A percentile compares a stretch with the other conserved stretches of the same genome.
Conservation (phyloP, 2,329 filamentous ascomycete species). For the Clarireedia sp. region DNA sequence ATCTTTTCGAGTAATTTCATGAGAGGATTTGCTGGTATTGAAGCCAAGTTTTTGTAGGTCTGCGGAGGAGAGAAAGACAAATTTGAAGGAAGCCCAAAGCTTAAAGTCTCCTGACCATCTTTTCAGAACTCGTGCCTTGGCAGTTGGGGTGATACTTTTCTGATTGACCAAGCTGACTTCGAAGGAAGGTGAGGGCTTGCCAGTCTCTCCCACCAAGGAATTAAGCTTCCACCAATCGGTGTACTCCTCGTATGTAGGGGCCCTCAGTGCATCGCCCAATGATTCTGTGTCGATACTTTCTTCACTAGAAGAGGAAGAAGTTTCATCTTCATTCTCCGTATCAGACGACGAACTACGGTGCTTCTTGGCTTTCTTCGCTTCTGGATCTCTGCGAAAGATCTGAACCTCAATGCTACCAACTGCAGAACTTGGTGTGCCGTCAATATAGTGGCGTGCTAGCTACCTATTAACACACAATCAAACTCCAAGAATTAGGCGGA, state of each 20-base stretch:
- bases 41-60: slow-evolving; percentile 14
- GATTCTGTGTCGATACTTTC: background rate
- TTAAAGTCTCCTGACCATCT: slow-evolving; percentile 12
- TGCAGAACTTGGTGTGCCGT: background rate
- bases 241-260: slow-evolving; percentile 15
- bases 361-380: background rate
- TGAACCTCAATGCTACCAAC: slow-evolving; percentile 10
- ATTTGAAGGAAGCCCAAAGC: slow-evolving; percentile 16
- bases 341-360: background rate
- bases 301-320: background rate
- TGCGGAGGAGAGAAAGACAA: slow-evolving; percentile 13
- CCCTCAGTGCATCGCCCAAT: slow-evolving; percentile 3
- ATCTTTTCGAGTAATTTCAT: background rate
- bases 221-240: slow-evolving; percentile 17
- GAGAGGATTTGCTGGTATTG: background rate
- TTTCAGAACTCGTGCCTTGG: slow-evolving; percentile 12
- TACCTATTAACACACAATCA: background rate
- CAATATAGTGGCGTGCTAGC: background rate
- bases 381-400: slow-evolving; percentile 7
- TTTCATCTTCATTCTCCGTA: background rate
- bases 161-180: slow-evolving; percentile 15
- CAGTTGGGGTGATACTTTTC: background rate
- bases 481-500: background rate
- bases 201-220: slow-evolving; percentile 3
- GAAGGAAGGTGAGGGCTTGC: slow-evolving; percentile 12